Evolutionary conservation across 495 filamentous ascomycete genomes (phyloP).

Genomic region (Xanthoparmelia taractica): DNA sequence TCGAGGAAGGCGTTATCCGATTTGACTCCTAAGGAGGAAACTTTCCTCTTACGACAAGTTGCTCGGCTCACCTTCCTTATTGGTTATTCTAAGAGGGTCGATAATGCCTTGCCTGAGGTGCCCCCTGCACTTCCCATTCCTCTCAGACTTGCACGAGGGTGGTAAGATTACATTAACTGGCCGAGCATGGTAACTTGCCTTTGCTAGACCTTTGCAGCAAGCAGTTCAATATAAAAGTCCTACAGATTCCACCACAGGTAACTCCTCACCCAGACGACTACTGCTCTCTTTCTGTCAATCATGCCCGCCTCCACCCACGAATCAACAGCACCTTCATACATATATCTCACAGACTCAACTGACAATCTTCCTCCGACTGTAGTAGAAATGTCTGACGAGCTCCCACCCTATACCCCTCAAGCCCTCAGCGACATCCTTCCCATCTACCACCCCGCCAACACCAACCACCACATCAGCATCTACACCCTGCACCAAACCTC

Average conservation of each 20-base stretch:
- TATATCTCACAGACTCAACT: neutral
- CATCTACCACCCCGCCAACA: slow-evolving; percentile 15
- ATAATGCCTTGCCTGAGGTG: neutral
- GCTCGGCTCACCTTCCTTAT: neutral
- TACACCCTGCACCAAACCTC: slow-evolving; percentile 62
- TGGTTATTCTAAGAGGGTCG: neutral
- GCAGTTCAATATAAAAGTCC: neutral
- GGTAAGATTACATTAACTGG: no score
- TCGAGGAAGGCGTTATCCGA: no score
- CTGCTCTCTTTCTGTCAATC: neutral
- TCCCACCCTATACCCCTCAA: slow-evolving; percentile 79
- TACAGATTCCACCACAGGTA: neutral
- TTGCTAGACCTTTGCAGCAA: neutral
- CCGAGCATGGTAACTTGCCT: neutral
- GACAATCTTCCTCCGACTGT: neutral
- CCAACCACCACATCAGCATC: slow-evolving; percentile 51
- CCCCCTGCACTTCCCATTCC: no score
- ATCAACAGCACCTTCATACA: neutral
- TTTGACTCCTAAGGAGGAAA: neutral
- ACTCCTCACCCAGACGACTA: neutral
- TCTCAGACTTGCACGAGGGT: no score
- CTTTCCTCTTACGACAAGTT: neutral
- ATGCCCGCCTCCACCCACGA: neutral
- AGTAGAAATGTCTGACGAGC: slow-evolving; percentile 65
- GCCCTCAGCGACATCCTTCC: slow-evolving; percentile 23